Evolutionary conservation across 2,329 filamentous ascomycete species (phyloP).

Genomic region (Chaetomiaceae sp.): DNA sequence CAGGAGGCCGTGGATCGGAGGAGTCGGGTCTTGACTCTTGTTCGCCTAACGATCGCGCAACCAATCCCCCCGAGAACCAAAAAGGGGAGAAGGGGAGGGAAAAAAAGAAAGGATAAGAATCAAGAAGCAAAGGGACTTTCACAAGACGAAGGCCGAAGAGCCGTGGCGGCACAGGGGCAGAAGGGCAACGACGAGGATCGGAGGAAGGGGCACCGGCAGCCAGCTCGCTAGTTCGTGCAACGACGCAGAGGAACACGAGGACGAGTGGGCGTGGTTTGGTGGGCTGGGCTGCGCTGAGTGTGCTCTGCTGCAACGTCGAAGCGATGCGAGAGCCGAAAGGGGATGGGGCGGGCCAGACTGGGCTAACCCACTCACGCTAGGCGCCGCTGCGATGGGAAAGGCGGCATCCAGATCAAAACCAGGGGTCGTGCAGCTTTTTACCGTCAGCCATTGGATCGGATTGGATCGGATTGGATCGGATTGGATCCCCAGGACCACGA

Average conservation of each 20-base stretch:
- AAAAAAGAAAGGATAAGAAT: neutral
- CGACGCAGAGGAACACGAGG: constrained; percentile 9
- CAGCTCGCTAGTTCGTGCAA: neutral
- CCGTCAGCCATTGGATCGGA: too few relatives aligned
- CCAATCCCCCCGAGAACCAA: neutral
- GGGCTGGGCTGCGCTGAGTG: neutral
- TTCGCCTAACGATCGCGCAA: neutral
- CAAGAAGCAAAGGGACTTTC: neutral
- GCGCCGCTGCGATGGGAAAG: constrained; percentile 1
- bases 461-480: constrained; percentile 2
- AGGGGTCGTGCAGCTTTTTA: constrained; percentile 3
- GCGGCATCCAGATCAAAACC: neutral
- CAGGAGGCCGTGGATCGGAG: neutral
- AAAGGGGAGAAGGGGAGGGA: neutral
- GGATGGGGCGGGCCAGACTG: neutral
- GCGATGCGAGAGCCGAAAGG: neutral
- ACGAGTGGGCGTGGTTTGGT: neutral
- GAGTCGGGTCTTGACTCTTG: neutral
- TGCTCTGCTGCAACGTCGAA: neutral
- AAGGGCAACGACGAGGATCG: neutral
- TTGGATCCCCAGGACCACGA: constrained; percentile 2
- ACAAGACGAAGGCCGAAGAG: neutral
- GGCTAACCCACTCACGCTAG: too few relatives aligned
- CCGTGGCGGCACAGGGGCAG: neutral
- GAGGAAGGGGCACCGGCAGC: constrained; percentile 13